phyloP scores from a whole-genome alignment of 179 eudicot species.

The Beta macrorhiza region DNA sequence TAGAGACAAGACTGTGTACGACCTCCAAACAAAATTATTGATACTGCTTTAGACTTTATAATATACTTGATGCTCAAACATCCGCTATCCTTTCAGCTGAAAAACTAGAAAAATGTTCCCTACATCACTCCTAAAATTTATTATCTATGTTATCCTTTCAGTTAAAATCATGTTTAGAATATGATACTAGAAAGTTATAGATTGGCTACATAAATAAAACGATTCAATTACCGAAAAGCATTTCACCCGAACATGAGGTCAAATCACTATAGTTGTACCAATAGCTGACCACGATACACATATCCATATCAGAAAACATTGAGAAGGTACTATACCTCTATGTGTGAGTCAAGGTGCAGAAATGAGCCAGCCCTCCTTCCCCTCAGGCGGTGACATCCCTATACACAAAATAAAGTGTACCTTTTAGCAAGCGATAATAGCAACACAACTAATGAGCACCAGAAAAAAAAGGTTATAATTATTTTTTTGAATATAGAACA shows the following conservation, averaged over 20 bases:
- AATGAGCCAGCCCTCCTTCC: conserved; percentile 97
- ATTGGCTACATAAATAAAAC: neutral
- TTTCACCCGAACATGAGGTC: neutral
- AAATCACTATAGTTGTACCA: neutral
- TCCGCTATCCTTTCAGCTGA: neutral
- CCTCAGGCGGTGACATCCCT: conserved; percentile 86
- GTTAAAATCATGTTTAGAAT: neutral
- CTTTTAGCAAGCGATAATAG: neutral
- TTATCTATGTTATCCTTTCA: too few relatives aligned
- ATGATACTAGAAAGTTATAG: neutral
- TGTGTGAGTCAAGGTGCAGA: conserved; percentile 85
- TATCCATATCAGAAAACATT: neutral
- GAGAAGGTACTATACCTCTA: conserved; percentile 57
- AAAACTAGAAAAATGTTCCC: neutral
- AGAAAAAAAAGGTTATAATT: neutral
- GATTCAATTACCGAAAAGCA: neutral
- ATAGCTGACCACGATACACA: neutral
- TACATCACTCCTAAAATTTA: neutral
- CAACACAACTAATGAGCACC: neutral
- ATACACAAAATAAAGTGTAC: conserved; percentile 15
- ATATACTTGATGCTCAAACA: neutral
- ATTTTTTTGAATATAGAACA: neutral
- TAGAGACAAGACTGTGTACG: neutral
- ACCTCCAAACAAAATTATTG: neutral
- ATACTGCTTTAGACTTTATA: neutral